These are phyloP conservation scores for Penicillium bialowiezense DNA, from an alignment of 495 filamentous ascomycete species.

Conservation along the genomic window DNA sequence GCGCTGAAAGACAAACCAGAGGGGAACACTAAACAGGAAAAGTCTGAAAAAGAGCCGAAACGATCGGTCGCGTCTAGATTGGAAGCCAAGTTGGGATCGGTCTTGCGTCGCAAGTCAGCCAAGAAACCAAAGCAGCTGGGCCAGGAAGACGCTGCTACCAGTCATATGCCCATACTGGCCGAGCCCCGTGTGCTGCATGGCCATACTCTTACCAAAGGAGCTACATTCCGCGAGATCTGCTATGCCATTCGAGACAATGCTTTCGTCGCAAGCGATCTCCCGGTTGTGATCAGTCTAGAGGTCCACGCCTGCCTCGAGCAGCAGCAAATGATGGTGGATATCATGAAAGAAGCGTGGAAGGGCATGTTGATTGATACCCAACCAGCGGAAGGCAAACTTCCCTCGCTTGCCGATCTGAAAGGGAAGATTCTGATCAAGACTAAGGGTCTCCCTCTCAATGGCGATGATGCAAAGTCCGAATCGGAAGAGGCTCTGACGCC, in stretches of 20 bases:
- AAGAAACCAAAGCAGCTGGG: background rate
- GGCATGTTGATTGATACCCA: slow-evolving; percentile 62
- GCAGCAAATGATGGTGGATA: slow-evolving; percentile 84
- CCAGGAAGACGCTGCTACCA: slow-evolving; percentile 2
- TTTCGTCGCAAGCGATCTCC: slow-evolving; percentile 71
- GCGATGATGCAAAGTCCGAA: slow-evolving; percentile 28
- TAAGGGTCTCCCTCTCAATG: slow-evolving; percentile 55
- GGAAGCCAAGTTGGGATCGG: slow-evolving; percentile 22
- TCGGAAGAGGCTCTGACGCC: slow-evolving; percentile 19
- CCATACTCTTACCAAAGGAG: slow-evolving; percentile 83
- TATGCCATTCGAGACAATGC: slow-evolving; percentile 72
- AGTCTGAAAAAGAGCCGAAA: slow-evolving; percentile 11
- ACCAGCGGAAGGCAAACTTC: slow-evolving; percentile 52
- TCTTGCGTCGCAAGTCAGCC: slow-evolving; percentile 21
- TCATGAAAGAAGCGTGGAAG: slow-evolving; percentile 78
- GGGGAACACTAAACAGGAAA: slow-evolving; percentile 16
- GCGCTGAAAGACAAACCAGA: slow-evolving; percentile 18
- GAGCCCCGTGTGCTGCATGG: slow-evolving; percentile 87
- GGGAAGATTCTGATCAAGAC: slow-evolving; percentile 89
- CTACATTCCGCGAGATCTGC: slow-evolving; percentile 82
- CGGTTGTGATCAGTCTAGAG: slow-evolving; percentile 86
- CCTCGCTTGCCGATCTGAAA: slow-evolving; percentile 61
- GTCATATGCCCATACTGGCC: slow-evolving; percentile 27
- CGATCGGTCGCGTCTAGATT: slow-evolving; percentile 24
- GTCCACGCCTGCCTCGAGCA: slow-evolving; percentile 77